Base-by-base conservation (phyloP, 2,329 filamentous ascomycete species). In the Claviceps africana region DNA sequence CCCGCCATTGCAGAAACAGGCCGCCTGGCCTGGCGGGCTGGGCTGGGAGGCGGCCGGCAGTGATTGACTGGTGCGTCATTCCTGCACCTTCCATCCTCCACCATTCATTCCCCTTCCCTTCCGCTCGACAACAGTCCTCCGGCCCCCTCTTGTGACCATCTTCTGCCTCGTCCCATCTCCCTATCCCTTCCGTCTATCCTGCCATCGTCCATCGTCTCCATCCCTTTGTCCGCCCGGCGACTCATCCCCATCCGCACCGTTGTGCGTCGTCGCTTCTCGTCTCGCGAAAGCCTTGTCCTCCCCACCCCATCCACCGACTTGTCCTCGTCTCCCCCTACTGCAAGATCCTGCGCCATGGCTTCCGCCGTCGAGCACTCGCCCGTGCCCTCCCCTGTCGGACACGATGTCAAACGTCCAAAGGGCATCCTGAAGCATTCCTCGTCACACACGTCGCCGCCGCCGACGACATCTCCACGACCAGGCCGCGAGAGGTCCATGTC, bases 361-460 rank as follows among this genome's bases (percentile, higher is more conserved):
- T 65, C 71, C 43, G 58, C 61, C 53, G 62, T 72, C 43, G 64
- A 70, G 40, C 62, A 60, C 39, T 64, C 70, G 9, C 62, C 67
- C 30, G 56, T 67, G 48, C 72, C 74, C 56, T 67, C 68, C 51
- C 72, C 73, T 57, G 68, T 70, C 22, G 64, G 64, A 30, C 65
- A 64, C 37, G 65, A 70, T 56, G 62, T 59, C 50, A 69, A 71
- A 58, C 67, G 72, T 47, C 74, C 74, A 52, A 74, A 69, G 58
- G 74, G 73, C 59, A 97, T 97, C 61, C 81, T 97, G 60, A 97
- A 97, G 72, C 95, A 95, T 73, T 84, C 86, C 48, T 55, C 56
- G 37, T 88, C 78, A 56, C 83, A 78, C 60, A 74, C 77, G 54
- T 78, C 80, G 31, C 77, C 81, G 9, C 64, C 62, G 74, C 76